Evolutionary conservation across 805 yeast species (phyloP).

Genomic region (Metschnikowia orientalis): DNA sequence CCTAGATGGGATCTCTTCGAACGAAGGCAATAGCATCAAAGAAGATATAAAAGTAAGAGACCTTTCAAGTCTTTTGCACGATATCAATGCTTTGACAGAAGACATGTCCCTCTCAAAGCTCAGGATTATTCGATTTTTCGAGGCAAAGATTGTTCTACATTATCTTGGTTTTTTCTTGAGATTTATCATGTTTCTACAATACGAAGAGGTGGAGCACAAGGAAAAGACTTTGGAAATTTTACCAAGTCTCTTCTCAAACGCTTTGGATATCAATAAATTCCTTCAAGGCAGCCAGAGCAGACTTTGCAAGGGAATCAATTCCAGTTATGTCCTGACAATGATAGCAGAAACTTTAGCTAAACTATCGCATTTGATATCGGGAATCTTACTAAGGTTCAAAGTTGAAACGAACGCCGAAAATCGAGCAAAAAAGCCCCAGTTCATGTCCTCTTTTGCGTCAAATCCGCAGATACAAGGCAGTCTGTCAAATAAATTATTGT

Average conservation of each 20-base stretch:
- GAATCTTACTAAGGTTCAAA: conserved; percentile 27
- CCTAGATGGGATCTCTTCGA: conserved; percentile 9
- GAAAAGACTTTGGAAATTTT: conserved; percentile 11
- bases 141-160: conserved; percentile 18
- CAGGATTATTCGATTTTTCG: conserved; percentile 11
- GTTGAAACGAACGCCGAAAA: conserved; percentile 6
- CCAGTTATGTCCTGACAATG: conserved; percentile 23
- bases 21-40: conserved; percentile 3
- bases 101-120: conserved; percentile 17
- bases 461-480: neutral
- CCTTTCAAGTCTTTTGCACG: conserved; percentile 21
- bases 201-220: conserved; percentile 26
- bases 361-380: conserved; percentile 30
- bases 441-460: conserved; percentile 4
- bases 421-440: conserved; percentile 1
- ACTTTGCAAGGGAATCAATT: conserved; percentile 5
- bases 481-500: conserved; percentile 1
- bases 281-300: conserved; percentile 11
- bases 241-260: conserved; percentile 18
- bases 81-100: conserved; percentile 25
- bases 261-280: conserved; percentile 13
- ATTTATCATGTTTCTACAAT: conserved; percentile 31
- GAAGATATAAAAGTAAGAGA: conserved; percentile 18
- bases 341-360: conserved; percentile 29
- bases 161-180: conserved; percentile 28